phyloP scores from a whole-genome alignment of 2,329 filamentous ascomycete genomes.

The Hymenoscyphus infarciens region DNA sequence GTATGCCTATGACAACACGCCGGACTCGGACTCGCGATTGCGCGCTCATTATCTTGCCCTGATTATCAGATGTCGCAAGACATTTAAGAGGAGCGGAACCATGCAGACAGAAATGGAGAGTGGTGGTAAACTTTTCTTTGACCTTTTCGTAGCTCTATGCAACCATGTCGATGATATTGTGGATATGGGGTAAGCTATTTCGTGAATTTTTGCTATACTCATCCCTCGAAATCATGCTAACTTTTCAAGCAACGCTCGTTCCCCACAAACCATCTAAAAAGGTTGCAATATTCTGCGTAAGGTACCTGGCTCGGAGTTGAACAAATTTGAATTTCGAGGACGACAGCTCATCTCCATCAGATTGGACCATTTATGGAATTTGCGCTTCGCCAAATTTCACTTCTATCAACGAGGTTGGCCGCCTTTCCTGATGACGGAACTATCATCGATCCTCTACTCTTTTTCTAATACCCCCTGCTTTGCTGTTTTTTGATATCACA shows the following conservation, averaged over 20 bases:
- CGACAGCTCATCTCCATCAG: constrained; percentile 37
- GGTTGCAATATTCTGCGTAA: constrained; percentile 29
- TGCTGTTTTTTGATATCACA: constrained; percentile 29
- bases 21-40: constrained; percentile 85
- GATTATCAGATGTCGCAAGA: constrained; percentile 82
- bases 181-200: constrained; percentile 48
- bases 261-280: constrained; percentile 50
- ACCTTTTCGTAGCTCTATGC: constrained; percentile 87
- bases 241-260: constrained; percentile 45
- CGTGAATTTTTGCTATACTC: neutral
- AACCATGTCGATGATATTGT: constrained; percentile 79
- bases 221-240: constrained; percentile 3
- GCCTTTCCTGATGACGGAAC: constrained; percentile 40
- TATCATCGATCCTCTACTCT: constrained; percentile 38
- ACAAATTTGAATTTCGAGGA: constrained; percentile 34
- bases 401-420: constrained; percentile 45
- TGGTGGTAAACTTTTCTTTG: constrained; percentile 86
- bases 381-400: constrained; percentile 33
- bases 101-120: constrained; percentile 95
- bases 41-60: constrained; percentile 88
- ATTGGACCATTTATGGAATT: constrained; percentile 37
- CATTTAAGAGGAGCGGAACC: constrained; percentile 89
- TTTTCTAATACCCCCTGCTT: constrained; percentile 38
- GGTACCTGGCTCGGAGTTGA: constrained; percentile 33
- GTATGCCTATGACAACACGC: constrained; percentile 84